A percentile compares a stretch with the other conserved stretches of the same genome.
phyloP scores from a whole-genome alignment of 129 eudicot species.

The Arctium minus region DNA sequence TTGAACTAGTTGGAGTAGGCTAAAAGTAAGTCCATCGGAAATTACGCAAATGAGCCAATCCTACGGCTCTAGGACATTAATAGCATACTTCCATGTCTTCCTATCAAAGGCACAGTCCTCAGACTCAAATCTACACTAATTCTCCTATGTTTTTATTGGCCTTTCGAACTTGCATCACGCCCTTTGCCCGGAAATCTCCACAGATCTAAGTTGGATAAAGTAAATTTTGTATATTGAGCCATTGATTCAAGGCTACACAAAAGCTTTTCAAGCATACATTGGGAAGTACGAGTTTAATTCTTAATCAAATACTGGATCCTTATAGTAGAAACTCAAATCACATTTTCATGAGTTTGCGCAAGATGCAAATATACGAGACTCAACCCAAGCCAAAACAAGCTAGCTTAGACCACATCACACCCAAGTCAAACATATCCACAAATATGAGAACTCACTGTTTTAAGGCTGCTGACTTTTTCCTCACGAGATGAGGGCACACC shows the following conservation, averaged over 20 bases:
- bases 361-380: background rate
- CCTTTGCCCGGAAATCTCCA: background rate
- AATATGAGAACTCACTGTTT: conserved; percentile 62
- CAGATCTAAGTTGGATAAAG: background rate
- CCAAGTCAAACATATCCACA: background rate
- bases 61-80: background rate
- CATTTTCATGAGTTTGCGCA: background rate
- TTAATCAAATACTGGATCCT: background rate
- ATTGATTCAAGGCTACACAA: background rate
- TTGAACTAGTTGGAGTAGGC: background rate
- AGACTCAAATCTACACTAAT: background rate
- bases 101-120: background rate
- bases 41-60: background rate
- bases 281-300: background rate
- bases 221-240: background rate
- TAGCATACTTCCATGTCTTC: too few species aligned
- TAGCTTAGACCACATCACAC: background rate
- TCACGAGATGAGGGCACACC: conserved; percentile 82
- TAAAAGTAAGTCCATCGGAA: background rate
- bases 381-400: background rate
- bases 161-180: background rate
- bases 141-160: background rate
- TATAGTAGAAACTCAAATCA: background rate
- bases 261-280: background rate
- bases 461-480: conserved; percentile 98